phyloP scores from a whole-genome alignment of 352 stramenopile species.

The Aphanomyces astaci region DNA sequence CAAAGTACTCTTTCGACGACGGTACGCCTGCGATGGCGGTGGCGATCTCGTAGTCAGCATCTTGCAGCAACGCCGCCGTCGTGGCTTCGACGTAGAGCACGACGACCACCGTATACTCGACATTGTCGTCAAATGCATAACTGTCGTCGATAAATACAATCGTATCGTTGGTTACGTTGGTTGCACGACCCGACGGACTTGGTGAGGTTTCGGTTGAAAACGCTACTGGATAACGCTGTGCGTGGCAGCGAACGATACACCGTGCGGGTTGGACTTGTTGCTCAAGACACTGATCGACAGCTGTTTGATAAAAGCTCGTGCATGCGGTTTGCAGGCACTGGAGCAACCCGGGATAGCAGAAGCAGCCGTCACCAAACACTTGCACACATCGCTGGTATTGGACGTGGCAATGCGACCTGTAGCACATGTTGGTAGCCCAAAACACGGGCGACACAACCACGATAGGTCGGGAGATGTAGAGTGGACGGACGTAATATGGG shows the following conservation, averaged over 20 bases:
- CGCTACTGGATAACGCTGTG: neutral
- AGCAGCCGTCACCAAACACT: constrained; percentile 4
- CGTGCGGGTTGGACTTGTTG: neutral
- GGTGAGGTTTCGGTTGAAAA: neutral
- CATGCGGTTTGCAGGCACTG: constrained; percentile 9
- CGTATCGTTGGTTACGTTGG: too few relatives aligned
- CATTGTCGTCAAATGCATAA: neutral
- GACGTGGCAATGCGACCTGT: constrained; percentile 8
- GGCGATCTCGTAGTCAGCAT: neutral
- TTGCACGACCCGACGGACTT: too few relatives aligned
- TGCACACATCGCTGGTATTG: constrained; percentile 7
- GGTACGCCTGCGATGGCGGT: neutral
- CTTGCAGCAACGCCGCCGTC: neutral
- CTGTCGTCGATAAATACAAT: too few relatives aligned
- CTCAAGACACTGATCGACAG: constrained; percentile 4
- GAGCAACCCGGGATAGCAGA: constrained; percentile 20
- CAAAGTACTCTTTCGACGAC: neutral
- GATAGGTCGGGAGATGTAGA: neutral
- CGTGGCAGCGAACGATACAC: neutral
- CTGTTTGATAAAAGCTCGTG: constrained; percentile 12
- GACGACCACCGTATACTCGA: neutral
- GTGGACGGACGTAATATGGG: neutral
- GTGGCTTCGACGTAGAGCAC: neutral
- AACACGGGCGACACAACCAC: neutral
- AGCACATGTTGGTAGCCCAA: constrained; percentile 6